phyloP scores from a whole-genome alignment of 768 basidiomycete genomes.

The Ephemerocybe angulata region DNA sequence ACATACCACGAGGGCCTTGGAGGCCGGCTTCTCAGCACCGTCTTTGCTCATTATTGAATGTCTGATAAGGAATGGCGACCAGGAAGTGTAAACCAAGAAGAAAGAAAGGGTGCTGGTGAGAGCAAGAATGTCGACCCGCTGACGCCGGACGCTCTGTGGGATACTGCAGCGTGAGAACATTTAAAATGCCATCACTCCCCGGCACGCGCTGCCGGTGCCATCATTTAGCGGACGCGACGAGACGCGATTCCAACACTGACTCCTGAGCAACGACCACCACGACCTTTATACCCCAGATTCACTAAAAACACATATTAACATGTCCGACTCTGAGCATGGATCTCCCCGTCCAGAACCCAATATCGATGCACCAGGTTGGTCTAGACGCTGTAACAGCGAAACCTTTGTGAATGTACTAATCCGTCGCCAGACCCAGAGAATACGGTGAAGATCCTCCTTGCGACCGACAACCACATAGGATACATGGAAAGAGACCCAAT shows the following conservation, averaged over 20 bases:
- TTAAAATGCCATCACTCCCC: too few species aligned
- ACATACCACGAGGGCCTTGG: slow-evolving; percentile 46
- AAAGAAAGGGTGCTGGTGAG: neutral
- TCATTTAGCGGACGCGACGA: slow-evolving; percentile 1
- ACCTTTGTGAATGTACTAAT: neutral
- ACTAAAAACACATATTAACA: slow-evolving; percentile 6
- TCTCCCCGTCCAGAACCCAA: slow-evolving; percentile 17
- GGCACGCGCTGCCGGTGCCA: too few species aligned
- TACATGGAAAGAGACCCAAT: slow-evolving; percentile 93
- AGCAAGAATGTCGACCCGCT: neutral
- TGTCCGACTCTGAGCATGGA: slow-evolving; percentile 19
- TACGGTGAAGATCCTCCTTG: slow-evolving; percentile 80
- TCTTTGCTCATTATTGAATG: slow-evolving; percentile 10
- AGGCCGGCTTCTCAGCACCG: slow-evolving; percentile 26
- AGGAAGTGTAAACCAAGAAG: neutral
- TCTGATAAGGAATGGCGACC: neutral
- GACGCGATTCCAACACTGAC: neutral
- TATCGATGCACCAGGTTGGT: slow-evolving; percentile 22
- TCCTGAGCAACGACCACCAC: neutral
- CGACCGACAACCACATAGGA: slow-evolving; percentile 95
- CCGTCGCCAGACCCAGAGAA: slow-evolving; percentile 51
- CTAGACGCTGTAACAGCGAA: neutral
- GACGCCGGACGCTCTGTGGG: too few species aligned
- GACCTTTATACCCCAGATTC: neutral
- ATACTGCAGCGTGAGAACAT: neutral